phyloP scores from a whole-genome alignment of 768 basidiomycete species.

The Amanita rubescens region DNA sequence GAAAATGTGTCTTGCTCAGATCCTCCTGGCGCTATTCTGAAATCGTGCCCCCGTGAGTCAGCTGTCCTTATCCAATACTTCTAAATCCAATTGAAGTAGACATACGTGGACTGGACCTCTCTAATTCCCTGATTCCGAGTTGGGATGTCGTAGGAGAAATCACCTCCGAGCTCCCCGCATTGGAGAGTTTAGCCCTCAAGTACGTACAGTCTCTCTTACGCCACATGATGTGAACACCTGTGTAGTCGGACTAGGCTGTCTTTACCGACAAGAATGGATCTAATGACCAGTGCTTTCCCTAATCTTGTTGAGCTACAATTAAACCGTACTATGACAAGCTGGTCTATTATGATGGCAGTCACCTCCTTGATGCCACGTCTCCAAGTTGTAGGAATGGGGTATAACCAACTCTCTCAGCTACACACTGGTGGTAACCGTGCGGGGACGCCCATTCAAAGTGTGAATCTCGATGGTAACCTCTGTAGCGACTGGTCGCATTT shows the following conservation, averaged over 20 bases:
- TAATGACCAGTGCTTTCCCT: constrained; percentile 37
- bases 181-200: constrained; percentile 74
- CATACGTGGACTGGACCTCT: constrained; percentile 76
- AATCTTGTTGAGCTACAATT: constrained; percentile 61
- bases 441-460: constrained; percentile 29
- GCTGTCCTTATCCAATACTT: constrained; percentile 4
- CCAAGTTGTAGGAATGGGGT: constrained; percentile 57
- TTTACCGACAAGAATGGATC: constrained; percentile 24
- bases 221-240: constrained; percentile 10
- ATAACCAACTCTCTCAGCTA: constrained; percentile 45
- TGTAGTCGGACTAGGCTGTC: constrained; percentile 63
- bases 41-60: constrained; percentile 63
- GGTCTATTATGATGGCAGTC: constrained; percentile 56
- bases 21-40: constrained; percentile 40
- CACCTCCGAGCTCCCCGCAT: constrained; percentile 45
- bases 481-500: constrained; percentile 50
- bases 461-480: constrained; percentile 70
- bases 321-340: constrained; percentile 64
- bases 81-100: constrained; percentile 32
- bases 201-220: constrained; percentile 29
- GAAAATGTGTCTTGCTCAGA: constrained; percentile 49
- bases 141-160: constrained; percentile 71
- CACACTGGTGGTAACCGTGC: constrained; percentile 7
- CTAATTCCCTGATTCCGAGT: constrained; percentile 58
- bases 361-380: constrained; percentile 47